Evolutionary conservation across 352 stramenopile species (phyloP).

Genomic region (Saprolegnia diclina): DNA sequence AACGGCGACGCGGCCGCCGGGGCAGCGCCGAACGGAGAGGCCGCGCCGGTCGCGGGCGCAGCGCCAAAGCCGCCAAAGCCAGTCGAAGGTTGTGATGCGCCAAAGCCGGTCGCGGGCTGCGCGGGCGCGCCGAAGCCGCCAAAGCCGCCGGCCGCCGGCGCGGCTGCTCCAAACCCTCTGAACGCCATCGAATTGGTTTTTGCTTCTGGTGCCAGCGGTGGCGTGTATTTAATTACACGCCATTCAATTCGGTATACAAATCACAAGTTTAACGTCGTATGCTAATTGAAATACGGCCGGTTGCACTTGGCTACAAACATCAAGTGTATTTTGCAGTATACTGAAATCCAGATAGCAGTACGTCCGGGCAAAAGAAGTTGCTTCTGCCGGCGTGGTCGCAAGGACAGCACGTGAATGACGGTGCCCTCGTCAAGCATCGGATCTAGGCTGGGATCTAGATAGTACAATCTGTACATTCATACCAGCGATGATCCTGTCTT

Average conservation of each 20-base stretch:
- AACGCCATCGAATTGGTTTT: conserved; percentile 17
- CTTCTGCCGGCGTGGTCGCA: background rate
- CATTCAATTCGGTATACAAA: background rate
- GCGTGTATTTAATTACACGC: background rate
- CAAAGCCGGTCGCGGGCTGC: conserved; percentile 30
- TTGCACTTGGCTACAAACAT: too few species aligned
- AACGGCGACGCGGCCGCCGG: conserved; percentile 46
- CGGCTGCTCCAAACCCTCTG: conserved; percentile 1
- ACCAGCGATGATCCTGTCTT: too few species aligned
- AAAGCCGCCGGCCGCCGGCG: background rate
- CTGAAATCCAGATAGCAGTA: background rate
- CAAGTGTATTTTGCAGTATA: background rate
- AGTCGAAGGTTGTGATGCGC: conserved; percentile 16
- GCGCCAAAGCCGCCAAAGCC: conserved; percentile 36
- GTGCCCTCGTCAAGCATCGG: too few species aligned
- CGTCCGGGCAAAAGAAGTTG: background rate
- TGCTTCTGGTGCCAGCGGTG: background rate
- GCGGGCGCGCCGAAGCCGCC: conserved; percentile 1
- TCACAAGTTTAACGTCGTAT: background rate
- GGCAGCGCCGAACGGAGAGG: conserved; percentile 30
- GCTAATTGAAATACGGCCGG: background rate
- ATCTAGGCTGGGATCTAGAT: too few species aligned
- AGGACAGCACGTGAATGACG: background rate
- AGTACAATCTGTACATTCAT: too few species aligned
- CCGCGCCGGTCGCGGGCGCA: conserved; percentile 37